These are phyloP conservation scores for Rhododendron henanense DNA, from an alignment of 148 eudicot genomes.

Conservation along the genomic window DNA sequence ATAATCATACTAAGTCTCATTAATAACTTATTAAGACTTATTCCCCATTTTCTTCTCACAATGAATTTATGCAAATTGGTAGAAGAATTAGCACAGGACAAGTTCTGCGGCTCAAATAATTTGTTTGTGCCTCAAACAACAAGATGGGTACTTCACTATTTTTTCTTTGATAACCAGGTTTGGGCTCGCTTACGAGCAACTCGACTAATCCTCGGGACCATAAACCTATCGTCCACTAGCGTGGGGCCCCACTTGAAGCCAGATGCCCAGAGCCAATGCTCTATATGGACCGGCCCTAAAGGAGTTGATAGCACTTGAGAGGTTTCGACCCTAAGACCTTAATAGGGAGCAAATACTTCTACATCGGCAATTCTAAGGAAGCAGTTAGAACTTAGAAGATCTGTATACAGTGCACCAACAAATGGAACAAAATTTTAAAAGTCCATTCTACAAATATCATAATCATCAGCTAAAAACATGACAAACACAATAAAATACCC, in stretches of 20 bases:
- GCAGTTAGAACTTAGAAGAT: not conserved
- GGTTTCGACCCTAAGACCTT: too few relatives aligned
- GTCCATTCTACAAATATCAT: too few relatives aligned
- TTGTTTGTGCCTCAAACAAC: not conserved
- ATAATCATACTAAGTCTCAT: not conserved
- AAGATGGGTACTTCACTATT: too few relatives aligned
- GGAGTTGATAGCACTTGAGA: too few relatives aligned
- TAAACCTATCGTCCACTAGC: too few relatives aligned
- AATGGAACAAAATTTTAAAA: not conserved
- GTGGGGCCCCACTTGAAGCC: too few relatives aligned
- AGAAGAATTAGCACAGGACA: not conserved
- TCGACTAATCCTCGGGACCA: too few relatives aligned
- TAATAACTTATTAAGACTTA: not conserved
- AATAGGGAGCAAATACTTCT: not conserved
- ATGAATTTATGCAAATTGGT: not conserved
- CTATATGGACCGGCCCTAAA: too few relatives aligned
- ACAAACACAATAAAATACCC: not conserved
- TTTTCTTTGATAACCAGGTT: too few relatives aligned
- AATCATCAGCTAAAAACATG: not conserved
- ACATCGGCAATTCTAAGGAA: not conserved
- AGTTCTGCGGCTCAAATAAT: not conserved
- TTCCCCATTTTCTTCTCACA: not conserved
- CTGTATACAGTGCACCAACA: not conserved
- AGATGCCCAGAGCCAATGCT: too few relatives aligned
- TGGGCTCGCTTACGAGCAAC: too few relatives aligned